Evolutionary conservation across 2,329 filamentous ascomycete species (phyloP).

Genomic region (Claviceps capensis): DNA sequence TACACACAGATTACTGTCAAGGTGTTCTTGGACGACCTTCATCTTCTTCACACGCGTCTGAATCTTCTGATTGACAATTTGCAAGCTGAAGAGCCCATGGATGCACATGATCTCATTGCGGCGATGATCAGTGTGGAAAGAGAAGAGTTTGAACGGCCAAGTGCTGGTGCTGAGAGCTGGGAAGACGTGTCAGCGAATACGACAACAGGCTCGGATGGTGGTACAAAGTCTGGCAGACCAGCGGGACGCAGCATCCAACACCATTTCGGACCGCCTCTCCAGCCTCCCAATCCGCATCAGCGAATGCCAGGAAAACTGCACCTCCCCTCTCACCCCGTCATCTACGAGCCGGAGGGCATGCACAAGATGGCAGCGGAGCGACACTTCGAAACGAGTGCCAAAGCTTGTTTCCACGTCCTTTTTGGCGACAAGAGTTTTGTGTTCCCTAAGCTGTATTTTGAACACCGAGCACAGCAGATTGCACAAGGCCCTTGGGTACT

Average conservation of each 20-base stretch:
- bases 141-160: conserved; percentile 40
- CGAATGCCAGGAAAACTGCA: conserved; percentile 56
- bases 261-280: conserved; percentile 23
- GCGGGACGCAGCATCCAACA: conserved; percentile 15
- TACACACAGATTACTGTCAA: conserved; percentile 74
- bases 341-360: conserved; percentile 76
- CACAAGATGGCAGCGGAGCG: conserved; percentile 61
- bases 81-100: conserved; percentile 55
- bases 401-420: conserved; percentile 88
- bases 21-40: conserved; percentile 79
- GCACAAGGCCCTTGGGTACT: conserved; percentile 75
- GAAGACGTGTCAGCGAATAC: conserved; percentile 58
- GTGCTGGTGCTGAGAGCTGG: conserved; percentile 78
- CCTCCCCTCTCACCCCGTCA: conserved; percentile 64
- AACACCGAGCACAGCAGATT: conserved; percentile 65
- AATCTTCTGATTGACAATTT: conserved; percentile 77
- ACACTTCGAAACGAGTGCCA: conserved; percentile 81
- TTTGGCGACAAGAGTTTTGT: conserved; percentile 95
- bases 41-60: conserved; percentile 67
- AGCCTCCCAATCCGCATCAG: conserved; percentile 18
- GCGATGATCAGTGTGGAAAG: conserved; percentile 63
- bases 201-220: conserved; percentile 38
- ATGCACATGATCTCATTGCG: conserved; percentile 55
- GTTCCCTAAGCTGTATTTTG: conserved; percentile 81
- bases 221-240: conserved; percentile 28